Evolutionary conservation across 2,329 filamentous ascomycete species (phyloP), one percentile per base, ranked within the genome.

Genomic region (Fusarium siculi): DNA sequence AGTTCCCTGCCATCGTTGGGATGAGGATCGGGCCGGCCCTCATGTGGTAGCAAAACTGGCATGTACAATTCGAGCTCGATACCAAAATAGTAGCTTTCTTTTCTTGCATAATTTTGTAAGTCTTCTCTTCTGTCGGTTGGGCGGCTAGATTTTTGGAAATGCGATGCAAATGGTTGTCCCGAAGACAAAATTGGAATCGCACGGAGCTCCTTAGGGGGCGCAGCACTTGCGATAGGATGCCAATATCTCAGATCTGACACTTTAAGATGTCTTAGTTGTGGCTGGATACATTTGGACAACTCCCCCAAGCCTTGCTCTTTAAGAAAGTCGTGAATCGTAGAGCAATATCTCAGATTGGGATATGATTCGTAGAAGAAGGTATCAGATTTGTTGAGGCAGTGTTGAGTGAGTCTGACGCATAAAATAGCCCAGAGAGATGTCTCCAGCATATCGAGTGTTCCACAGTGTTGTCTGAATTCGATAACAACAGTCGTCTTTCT

Each of bases 11-110:
- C 34, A 16, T 74, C 59, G 30, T 70, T 34, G 19, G 66, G 52
- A n/a, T 53, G 42, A n/a, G 67, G 52, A 14, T 70, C 66, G 28
- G 28, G 11, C 8, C 25, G 44, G 7, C 32, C 40, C 8, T n/a
- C 15, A 25, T 37, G 23, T 7, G 32, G 32, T 15, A 37, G 46
- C n/a, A 39, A 47, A 16, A 39, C 32, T n/a, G 73, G 70, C 15
- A 64, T 34, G 9, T 66, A 49, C 28, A 75, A 37, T 49, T 76
- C 74, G 14, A 76, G 55, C 63, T 76, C 74, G n/a, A 76, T 47
- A 16, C 72, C 74, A 23, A 76, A 63, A 15, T 63, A 74, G 57
- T 76, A 76, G 7, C 19, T 50, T 40, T 58, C 54, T 11, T 60
- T 62, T 6, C 23, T 15, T 12, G 40, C 32, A 11, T 44, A 25